Base-by-base conservation (phyloP, 163 green algal species). In the Chlorella variabilis region DNA sequence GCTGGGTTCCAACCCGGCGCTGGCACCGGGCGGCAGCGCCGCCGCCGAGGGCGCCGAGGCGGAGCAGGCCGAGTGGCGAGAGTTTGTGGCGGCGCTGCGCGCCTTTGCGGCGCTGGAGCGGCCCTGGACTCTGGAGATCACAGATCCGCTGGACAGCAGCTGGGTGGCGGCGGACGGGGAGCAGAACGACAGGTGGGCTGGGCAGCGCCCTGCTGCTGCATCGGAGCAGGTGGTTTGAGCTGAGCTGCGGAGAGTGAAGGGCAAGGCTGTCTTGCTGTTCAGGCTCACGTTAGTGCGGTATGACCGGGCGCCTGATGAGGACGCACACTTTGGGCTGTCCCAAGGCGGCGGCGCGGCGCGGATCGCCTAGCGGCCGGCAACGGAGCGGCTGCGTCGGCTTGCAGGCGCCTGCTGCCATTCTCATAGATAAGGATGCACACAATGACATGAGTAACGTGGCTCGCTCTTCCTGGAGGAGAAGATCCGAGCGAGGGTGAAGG, bases 111-210 rank as follows among this genome's bases (percentile, higher is more conserved):
- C 39, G n/a, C 29, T 81, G 58, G 39, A 71, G 58, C 59, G 59
- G 20, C 59, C 59, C 2, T 81, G 75, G 75, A 73, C 75, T 0
- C 75, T 81, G 39, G 58, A 81, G 41, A n/a, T 81, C 23, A 81
- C 75, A 15, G 75, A 81, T 59, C 75, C 75, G 7, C 59, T 73
- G 59, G 75, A 71, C 29, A 73, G 59, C 75, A 73, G 58, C 58
- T 56, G 42, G 39, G 42, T 81, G 31, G 59, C 48, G 2, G 31
- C 48, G 8, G 23, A 23, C 1, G 68, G 36, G 18, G 68, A 77
- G 42, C 18, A 59, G 38, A 42, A 39, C n/a, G 34, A 9, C 11
- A n/a, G 9, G 63, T n/a, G n/a, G n/a, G n/a, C n/a, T n/a, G n/a
- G n/a, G n/a, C n/a, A n/a, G n/a, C n/a, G n/a, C n/a, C n/a, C n/a